A percentile compares a stretch with the other conserved stretches of the same genome.
These are phyloP conservation scores for Pythium angustatum DNA, from an alignment of 352 stramenopile genomes.

Conservation along the genomic window DNA sequence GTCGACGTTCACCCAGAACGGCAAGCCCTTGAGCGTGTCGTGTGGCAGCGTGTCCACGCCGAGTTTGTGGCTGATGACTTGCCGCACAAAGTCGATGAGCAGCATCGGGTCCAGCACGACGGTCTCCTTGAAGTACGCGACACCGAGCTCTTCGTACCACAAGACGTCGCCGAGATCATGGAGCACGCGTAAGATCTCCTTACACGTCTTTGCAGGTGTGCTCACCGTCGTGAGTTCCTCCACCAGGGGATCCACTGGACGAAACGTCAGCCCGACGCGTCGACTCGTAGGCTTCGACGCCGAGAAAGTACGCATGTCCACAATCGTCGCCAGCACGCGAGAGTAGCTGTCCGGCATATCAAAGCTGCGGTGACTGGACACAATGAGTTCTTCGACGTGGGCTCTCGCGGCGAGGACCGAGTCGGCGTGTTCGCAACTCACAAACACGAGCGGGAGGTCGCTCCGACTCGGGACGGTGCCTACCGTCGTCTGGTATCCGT, in stretches of 20 bases:
- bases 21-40: neutral
- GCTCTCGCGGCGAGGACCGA: neutral
- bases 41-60: neutral
- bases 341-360: slow-evolving; percentile 12
- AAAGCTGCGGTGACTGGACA: neutral
- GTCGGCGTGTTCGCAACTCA: neutral
- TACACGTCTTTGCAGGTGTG: neutral
- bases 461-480: neutral
- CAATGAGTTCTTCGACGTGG: neutral
- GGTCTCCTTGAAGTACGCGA: neutral
- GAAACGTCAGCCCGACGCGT: neutral
- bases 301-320: neutral
- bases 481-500: neutral
- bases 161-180: slow-evolving; percentile 22
- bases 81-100: slow-evolving; percentile 16
- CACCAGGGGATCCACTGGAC: neutral
- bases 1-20: slow-evolving; percentile 3
- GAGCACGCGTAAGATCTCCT: neutral
- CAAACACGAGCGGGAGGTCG: neutral
- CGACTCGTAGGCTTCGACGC: neutral
- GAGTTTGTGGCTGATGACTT: slow-evolving; percentile 15
- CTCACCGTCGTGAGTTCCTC: too few relatives aligned
- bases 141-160: slow-evolving; percentile 10
- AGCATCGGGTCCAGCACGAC: slow-evolving; percentile 16
- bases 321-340: neutral